phyloP scores from a whole-genome alignment of 257 asterid species.

The Datura wrightii region DNA sequence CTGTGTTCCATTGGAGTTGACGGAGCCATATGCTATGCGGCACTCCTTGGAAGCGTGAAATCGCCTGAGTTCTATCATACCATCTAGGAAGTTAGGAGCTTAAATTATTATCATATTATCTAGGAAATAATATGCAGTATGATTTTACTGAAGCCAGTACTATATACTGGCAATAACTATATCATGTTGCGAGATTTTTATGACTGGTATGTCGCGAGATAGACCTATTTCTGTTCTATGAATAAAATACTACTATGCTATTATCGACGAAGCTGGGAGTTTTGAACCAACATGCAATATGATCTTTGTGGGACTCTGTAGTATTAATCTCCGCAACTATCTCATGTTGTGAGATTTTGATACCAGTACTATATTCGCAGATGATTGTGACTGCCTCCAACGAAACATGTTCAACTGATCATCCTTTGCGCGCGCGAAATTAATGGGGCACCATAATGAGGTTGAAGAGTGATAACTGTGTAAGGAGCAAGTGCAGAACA shows the following conservation, averaged over 20 bases:
- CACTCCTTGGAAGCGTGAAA: neutral
- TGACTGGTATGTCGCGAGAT: neutral
- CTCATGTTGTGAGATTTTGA: neutral
- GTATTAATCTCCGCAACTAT: neutral
- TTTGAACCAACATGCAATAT: neutral
- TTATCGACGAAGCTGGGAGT: neutral
- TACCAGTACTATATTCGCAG: too few relatives aligned
- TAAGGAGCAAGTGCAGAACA: conserved; percentile 23
- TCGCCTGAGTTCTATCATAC: neutral
- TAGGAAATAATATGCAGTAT: neutral
- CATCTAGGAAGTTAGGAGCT: conserved; percentile 2
- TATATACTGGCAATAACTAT: neutral
- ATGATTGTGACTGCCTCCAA: too few relatives aligned
- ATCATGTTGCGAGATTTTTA: neutral
- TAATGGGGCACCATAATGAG: too few relatives aligned
- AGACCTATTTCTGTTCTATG: neutral
- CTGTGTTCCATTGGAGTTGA: neutral
- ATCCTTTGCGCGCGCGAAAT: too few relatives aligned
- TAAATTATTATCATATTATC: neutral
- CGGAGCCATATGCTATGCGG: neutral
- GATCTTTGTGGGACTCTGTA: neutral
- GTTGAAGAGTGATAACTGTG: conserved; percentile 39
- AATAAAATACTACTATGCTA: neutral
- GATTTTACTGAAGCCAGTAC: neutral
- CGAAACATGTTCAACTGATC: too few relatives aligned